Evolutionary conservation across 1,284 basidiomycete species (phyloP).

Genomic region (Heterobasidion occidentale): DNA sequence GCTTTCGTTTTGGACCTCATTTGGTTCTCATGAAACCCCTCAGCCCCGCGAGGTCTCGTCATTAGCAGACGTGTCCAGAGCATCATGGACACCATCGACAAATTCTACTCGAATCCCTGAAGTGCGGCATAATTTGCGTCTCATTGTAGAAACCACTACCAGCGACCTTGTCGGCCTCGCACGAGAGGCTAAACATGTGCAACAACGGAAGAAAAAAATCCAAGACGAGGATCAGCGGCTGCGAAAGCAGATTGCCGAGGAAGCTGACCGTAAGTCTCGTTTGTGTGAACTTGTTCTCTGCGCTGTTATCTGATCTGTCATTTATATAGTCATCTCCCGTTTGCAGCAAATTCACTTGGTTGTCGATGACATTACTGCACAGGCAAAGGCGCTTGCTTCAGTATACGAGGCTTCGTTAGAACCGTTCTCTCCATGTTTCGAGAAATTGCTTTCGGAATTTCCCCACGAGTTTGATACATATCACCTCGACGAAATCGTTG

Average conservation of each 20-base stretch:
- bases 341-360: conserved; percentile 71
- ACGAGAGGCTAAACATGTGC: conserved; percentile 78
- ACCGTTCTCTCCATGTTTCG: conserved; percentile 63
- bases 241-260: conserved; percentile 59
- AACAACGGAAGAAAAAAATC: conserved; percentile 73
- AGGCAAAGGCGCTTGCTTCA: conserved; percentile 55
- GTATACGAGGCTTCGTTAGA: conserved; percentile 65
- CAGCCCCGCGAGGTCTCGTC: conserved; percentile 80
- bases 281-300: neutral
- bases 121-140: conserved; percentile 87
- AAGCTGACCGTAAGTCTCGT: conserved; percentile 58
- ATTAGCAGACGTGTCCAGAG: conserved; percentile 68
- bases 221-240: conserved; percentile 65
- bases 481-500: conserved; percentile 83
- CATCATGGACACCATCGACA: conserved; percentile 78
- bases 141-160: conserved; percentile 79
- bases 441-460: conserved; percentile 65
- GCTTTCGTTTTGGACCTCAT: conserved; percentile 6
- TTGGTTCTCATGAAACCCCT: conserved; percentile 6
- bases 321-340: conserved; percentile 57
- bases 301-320: conserved; percentile 5
- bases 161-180: conserved; percentile 83
- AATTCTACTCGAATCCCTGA: conserved; percentile 89
- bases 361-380: conserved; percentile 58
- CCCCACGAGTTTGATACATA: conserved; percentile 75